These are phyloP conservation scores for Trypanosoma avium DNA, from an alignment of 208 protist species.

Conservation along the genomic window DNA sequence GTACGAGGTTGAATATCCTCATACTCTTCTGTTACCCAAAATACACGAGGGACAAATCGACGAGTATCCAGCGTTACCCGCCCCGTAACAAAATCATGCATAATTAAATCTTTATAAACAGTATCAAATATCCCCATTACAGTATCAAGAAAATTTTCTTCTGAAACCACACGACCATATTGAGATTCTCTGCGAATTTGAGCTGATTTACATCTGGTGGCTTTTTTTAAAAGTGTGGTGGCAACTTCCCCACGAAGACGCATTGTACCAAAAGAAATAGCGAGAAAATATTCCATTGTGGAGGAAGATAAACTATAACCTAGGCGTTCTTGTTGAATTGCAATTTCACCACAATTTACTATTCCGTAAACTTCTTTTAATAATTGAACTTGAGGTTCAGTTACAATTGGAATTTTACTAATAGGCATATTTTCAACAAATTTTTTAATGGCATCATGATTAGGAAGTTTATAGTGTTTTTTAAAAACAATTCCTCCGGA, in stretches of 20 bases:
- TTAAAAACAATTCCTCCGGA: constrained; percentile 12
- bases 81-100: constrained; percentile 27
- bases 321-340: constrained; percentile 33
- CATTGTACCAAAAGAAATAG: constrained; percentile 46
- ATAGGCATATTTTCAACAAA: constrained; percentile 56
- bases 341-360: constrained; percentile 49
- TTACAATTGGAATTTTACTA: constrained; percentile 55
- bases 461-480: constrained; percentile 35
- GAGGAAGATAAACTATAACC: constrained; percentile 50
- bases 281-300: constrained; percentile 46
- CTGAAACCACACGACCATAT: constrained; percentile 64
- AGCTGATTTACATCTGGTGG: constrained; percentile 10
- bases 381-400: constrained; percentile 47
- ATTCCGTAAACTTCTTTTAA: constrained; percentile 63
- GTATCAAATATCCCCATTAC: constrained; percentile 20
- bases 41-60: constrained; percentile 7
- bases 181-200: constrained; percentile 31
- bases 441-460: constrained; percentile 27
- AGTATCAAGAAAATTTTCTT: constrained; percentile 47
- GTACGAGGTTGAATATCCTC: constrained; percentile 18
- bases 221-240: constrained; percentile 29
- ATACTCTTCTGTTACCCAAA: constrained; percentile 23
- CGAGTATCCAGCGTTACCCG: constrained; percentile 32
- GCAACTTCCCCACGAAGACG: constrained; percentile 46
- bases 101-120: constrained; percentile 24